Evolutionary conservation across 306 rosid genomes (phyloP), one percentile per base, ranked within the genome.

Genomic region (Benincasa hispida): DNA sequence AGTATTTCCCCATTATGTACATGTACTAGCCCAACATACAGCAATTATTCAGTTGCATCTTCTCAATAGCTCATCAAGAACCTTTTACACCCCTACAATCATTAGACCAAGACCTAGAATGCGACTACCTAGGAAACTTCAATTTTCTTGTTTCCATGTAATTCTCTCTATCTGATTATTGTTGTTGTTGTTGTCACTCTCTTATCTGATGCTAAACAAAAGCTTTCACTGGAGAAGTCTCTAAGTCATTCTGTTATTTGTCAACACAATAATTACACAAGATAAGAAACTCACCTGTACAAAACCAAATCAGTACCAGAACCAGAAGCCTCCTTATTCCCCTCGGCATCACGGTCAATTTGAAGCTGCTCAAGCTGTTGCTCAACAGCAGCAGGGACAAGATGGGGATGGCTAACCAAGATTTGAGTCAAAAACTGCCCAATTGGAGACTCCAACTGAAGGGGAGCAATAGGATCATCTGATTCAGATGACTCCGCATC

Each of bases 301-400:
- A 95, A 84, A 79, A 90, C 89, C 17, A 95, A 80, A 80, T 95
- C 93, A 1, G 99, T 95, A 84, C 82, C 86, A 0, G 88, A 22
- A 51, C 88, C 78, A 27, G 96, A 79, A 57, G 92, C 88, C 54
- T 88, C 89, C 57, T 83, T 85, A 22, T 83, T 87, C 67, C 87
- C 82, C 69, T 86, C 92, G 21, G 93, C 84, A 51, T 92, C 96
- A 21, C 96, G 99, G 32, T 92, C 98, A 27, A 85, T 87, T 82
- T 89, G 98, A 53, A 95, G 99, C 82, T 84, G 97, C 57, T 87
- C 86, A 67, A 95, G 99, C 87, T 92, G 99, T 80, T 92, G 88
- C 76, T 95, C 99, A 25, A 90, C 91, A 5, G 98, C 98, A 75
- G 97, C 97, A 72, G 98, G 99, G 47, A 95, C 84, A 30, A 95